Conservation (phyloP, 192 early-diverging fungal species). For the Coemansia furcata region DNA sequence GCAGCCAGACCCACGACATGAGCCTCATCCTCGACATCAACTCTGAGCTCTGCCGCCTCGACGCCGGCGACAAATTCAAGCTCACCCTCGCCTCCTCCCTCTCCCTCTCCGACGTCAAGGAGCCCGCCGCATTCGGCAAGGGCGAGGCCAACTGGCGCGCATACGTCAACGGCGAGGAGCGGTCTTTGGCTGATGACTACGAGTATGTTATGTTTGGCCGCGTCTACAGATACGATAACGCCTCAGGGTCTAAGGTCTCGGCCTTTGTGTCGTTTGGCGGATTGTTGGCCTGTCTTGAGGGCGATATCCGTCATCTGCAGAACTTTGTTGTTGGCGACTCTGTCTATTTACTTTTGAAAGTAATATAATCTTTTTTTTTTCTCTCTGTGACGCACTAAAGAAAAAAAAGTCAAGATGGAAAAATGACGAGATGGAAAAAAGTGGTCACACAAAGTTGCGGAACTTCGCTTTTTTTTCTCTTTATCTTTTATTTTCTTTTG, state of each 20-base stretch:
- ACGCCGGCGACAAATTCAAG: constrained; percentile 81
- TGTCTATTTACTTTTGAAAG: constrained; percentile 82
- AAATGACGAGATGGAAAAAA: background rate
- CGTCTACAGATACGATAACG: constrained; percentile 93
- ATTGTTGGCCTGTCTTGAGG: constrained; percentile 84
- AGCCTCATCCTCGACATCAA: constrained; percentile 93
- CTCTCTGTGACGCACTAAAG: no score
- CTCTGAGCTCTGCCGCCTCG: constrained; percentile 88
- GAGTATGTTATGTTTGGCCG: constrained; percentile 99
- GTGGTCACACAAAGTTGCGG: background rate
- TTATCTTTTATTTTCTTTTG: background rate
- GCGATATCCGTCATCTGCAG: constrained; percentile 78
- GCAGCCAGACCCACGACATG: constrained; percentile 83
- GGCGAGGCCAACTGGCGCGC: constrained; percentile 57
- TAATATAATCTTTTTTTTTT: background rate
- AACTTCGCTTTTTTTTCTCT: background rate
- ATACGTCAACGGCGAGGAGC: constrained; percentile 55
- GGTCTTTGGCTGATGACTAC: constrained; percentile 88
- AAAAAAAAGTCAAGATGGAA: background rate
- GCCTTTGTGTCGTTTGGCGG: constrained; percentile 93
- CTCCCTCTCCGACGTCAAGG: constrained; percentile 51
- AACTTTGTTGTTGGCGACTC: constrained; percentile 85
- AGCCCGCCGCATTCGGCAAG: constrained; percentile 39
- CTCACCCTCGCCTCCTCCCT: constrained; percentile 82
- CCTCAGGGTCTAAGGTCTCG: constrained; percentile 63